Base-by-base conservation (phyloP, 345 rosid species). In the Mangifera indica region DNA sequence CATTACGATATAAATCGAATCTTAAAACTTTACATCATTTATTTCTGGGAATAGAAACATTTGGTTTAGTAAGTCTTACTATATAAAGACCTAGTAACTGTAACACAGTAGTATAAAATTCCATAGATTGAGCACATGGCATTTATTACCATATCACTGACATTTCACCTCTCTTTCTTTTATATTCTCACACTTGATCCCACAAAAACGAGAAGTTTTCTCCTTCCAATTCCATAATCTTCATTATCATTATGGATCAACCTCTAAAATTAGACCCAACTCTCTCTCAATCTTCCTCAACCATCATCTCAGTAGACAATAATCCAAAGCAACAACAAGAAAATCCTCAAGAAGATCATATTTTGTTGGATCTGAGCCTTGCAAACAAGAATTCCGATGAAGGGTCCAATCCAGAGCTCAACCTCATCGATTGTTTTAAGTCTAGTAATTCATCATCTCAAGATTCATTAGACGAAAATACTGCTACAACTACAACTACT, bases 301-400 rank as follows among this genome's bases (percentile, higher is more conserved):
- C 69, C 77, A 63, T 75, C 66, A 67, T 77, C 71, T 82, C 84
- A 53, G 75, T 67, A 45, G 74, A 81, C 22, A 72, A 84, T 57
- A 37, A 57, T 51, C 70, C 77, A 32, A 24, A 71, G 48, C 25
- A 51, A 20, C 61, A 2, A 26, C 63, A 11, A 29, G 32, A 34
- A 42, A 45, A 42, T 20, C 72, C 72, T 44, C 46, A 62, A 55
- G 42, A 61, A 15, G 56, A 70, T 2, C 58, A 62, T 42, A 85
- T 89, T 44, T 82, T 74, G 18, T 82, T 93, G 79, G 93, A 88
- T 76, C 92, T 91, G 60, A 83, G 85, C 69, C 87, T 91, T 68
- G 83, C 81, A 29, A 75, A 78, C 73, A 80, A 79, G 56, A 79
- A 79, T 18, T 81, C 80, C 34, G 48, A 61, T 64, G 82, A 60